These are phyloP conservation scores for Polyplosphaeria fusca DNA, from an alignment of 495 filamentous ascomycete genomes.

Conservation along the genomic window DNA sequence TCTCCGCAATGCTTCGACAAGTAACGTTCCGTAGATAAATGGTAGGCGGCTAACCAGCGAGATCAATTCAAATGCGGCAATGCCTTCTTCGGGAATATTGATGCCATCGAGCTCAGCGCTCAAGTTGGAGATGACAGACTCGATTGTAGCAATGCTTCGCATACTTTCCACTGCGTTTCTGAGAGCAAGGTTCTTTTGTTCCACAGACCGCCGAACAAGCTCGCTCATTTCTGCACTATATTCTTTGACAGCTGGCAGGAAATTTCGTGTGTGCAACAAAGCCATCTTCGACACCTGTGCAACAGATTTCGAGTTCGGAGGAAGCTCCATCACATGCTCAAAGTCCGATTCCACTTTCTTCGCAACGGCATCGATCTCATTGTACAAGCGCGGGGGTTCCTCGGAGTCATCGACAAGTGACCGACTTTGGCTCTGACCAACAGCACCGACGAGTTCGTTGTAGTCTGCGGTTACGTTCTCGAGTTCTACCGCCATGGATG, in stretches of 20 bases:
- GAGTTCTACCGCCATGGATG: slow-evolving; percentile 52
- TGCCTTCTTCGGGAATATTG: slow-evolving; percentile 63
- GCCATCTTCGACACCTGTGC: slow-evolving; percentile 83
- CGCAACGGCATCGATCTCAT: slow-evolving; percentile 81
- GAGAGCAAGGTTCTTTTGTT: slow-evolving; percentile 57
- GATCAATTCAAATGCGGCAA: slow-evolving; percentile 72
- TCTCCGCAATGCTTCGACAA: slow-evolving; percentile 79
- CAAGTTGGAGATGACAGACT: slow-evolving; percentile 65
- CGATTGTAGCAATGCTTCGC: slow-evolving; percentile 74
- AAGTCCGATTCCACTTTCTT: slow-evolving; percentile 86
- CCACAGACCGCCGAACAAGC: slow-evolving; percentile 62
- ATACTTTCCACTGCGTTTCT: slow-evolving; percentile 65
- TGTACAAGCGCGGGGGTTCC: slow-evolving; percentile 57
- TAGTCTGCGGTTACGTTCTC: slow-evolving; percentile 54
- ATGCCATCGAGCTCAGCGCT: slow-evolving; percentile 67
- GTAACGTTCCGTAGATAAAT: slow-evolving; percentile 79
- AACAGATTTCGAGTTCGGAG: slow-evolving; percentile 66
- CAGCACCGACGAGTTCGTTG: slow-evolving; percentile 46
- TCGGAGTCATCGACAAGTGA: slow-evolving; percentile 41
- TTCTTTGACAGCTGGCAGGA: slow-evolving; percentile 75
- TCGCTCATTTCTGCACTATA: slow-evolving; percentile 72
- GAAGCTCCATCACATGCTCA: slow-evolving; percentile 68
- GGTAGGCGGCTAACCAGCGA: slow-evolving; percentile 75
- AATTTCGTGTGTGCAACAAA: slow-evolving; percentile 76
- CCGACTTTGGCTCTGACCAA: slow-evolving; percentile 38